These are phyloP conservation scores for Prunella vulgaris DNA, from an alignment of 257 asterid species.

Conservation along the genomic window DNA sequence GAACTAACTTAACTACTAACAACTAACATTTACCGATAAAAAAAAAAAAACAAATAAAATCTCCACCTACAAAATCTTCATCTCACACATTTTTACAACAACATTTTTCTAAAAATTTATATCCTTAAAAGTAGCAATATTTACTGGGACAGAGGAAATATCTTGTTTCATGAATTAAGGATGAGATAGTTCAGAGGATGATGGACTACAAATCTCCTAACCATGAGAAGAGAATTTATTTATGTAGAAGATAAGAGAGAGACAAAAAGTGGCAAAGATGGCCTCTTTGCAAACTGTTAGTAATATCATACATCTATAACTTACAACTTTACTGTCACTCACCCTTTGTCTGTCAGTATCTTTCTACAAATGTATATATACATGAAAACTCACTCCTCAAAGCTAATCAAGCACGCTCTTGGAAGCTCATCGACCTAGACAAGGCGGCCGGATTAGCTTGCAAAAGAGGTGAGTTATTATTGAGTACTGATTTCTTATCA, in stretches of 20 bases:
- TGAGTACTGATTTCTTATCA: constrained; percentile 30
- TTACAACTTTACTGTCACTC: not conserved
- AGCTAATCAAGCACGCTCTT: constrained; percentile 35
- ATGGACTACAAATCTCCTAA: not conserved
- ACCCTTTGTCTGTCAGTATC: constrained; percentile 14
- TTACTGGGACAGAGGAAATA: too few species aligned
- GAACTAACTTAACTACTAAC: too few species aligned
- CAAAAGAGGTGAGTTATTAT: constrained; percentile 30
- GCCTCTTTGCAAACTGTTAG: not conserved
- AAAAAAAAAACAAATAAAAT: too few species aligned
- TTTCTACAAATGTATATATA: constrained; percentile 25
- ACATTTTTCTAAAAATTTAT: too few species aligned
- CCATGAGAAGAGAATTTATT: not conserved
- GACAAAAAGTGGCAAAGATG: not conserved
- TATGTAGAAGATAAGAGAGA: not conserved
- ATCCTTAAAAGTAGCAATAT: too few species aligned
- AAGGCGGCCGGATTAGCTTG: constrained; percentile 88
- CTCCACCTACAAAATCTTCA: too few species aligned
- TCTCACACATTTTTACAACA: too few species aligned
- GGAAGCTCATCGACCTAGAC: constrained; percentile 71
- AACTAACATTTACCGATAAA: too few species aligned
- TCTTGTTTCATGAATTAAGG: too few species aligned
- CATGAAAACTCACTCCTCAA: constrained; percentile 13
- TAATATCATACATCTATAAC: constrained; percentile 13
- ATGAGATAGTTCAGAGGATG: not conserved